A percentile compares a stretch with the other conserved stretches of the same genome.
Evolutionary conservation across 2,329 filamentous ascomycete species (phyloP).

Genomic region (Ophiostoma pallidulum): DNA sequence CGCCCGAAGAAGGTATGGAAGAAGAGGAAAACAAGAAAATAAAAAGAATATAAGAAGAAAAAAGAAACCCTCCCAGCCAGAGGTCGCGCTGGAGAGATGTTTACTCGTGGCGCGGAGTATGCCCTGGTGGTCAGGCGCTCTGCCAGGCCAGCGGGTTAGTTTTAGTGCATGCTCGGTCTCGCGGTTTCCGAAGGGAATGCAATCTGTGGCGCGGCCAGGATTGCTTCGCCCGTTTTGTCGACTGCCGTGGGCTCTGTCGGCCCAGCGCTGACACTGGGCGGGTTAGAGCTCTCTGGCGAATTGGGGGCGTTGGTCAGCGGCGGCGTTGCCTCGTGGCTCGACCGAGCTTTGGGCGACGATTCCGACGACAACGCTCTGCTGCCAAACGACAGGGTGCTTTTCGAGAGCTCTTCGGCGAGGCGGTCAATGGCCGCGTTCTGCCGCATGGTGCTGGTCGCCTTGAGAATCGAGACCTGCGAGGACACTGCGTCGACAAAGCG

Average conservation of each 20-base stretch:
- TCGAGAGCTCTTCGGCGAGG: slow-evolving; percentile 33
- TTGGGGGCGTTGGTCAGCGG: slow-evolving; percentile 59
- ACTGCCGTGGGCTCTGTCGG: slow-evolving; percentile 29
- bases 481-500: slow-evolving; percentile 54
- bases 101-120: too few species aligned
- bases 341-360: slow-evolving; percentile 30
- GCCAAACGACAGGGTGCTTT: slow-evolving; percentile 21
- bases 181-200: not conserved
- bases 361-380: not conserved
- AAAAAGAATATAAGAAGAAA: too few species aligned
- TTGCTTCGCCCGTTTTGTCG: not conserved
- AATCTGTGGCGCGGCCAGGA: not conserved
- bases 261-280: slow-evolving; percentile 54
- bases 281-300: slow-evolving; percentile 56
- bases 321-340: slow-evolving; percentile 49
- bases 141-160: too few species aligned
- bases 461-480: slow-evolving; percentile 50
- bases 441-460: slow-evolving; percentile 55
- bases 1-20: too few species aligned
- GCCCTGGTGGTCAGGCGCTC: too few species aligned
- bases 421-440: slow-evolving; percentile 57
- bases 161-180: not conserved
- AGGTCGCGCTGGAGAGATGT: too few species aligned
- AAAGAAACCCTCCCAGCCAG: slow-evolving; percentile 2
- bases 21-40: slow-evolving; percentile 7